Evolutionary conservation across 2,329 filamentous ascomycete species (phyloP), one percentile per base, ranked within the genome.

Genomic region (Clarireedia paspali): DNA sequence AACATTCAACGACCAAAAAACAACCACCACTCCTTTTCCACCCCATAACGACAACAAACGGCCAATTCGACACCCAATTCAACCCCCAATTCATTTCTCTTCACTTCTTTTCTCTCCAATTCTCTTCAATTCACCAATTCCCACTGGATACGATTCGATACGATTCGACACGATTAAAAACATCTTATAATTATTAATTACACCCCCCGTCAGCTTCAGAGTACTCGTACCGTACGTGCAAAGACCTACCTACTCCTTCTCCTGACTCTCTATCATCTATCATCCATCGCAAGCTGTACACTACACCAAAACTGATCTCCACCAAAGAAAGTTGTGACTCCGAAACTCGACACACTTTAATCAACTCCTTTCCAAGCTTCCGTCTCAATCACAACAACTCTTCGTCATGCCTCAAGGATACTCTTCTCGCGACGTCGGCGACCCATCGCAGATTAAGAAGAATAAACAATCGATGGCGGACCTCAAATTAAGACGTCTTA

Each of bases 401-500:
- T 40, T 58, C 62, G 63, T 57, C 42, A 79, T 71, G 61, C 84
- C 85, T 81, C 80, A 83, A 73, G 77, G 81, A 63, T 86, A 85
- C 74, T 84, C 82, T 57, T 84, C 82, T 49, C 80, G 83, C 66
- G 83, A 86, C 69, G 80, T 82, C 60, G 81, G 81, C 73, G 83
- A 86, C 70, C 81, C 82, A 71, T 81, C 80, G 67, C 82, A 85
- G 71, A 82, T 84, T 67, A 84, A 82, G 81, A 95, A 91, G 78
- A 97, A 95, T 79, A 96, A 96, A 80, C 94, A 97, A 77, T 96
- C 90, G 72, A 97, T 99, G 89, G 92, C 92, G 66, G 94, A 99
- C 73, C 83, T 99, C 63, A 99, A 99, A 81, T 84, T 97, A 68
- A 87, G 94, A 69, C 88, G 94, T 63, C 80, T 99, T 74, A 97